Conservation (phyloP, 1,284 basidiomycete genomes). For the Pisolithus thermaeus region DNA sequence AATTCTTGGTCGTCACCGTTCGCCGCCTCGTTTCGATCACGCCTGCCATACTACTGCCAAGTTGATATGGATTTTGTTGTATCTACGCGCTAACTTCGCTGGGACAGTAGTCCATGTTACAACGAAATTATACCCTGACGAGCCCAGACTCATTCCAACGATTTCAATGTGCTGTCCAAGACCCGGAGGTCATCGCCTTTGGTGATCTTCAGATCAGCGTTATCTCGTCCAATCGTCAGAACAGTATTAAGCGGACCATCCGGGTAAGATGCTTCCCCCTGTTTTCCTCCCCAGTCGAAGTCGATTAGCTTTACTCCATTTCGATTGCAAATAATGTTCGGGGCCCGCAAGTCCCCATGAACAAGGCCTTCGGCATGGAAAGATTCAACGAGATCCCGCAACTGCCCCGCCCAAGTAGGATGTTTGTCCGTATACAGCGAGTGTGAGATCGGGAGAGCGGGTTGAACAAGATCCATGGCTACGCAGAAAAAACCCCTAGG, state of each 20-base stretch:
- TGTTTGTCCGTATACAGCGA: neutral
- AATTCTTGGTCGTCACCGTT: too few species aligned
- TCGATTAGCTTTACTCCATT: neutral
- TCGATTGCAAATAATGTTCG: neutral
- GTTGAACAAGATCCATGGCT: neutral
- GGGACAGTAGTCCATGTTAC: too few species aligned
- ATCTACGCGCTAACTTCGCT: too few species aligned
- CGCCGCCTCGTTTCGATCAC: too few species aligned
- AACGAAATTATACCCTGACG: too few species aligned
- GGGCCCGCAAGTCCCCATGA: neutral
- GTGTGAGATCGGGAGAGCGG: neutral
- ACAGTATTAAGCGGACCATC: neutral
- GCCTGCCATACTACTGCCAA: too few species aligned
- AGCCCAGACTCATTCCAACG: too few species aligned
- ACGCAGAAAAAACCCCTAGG: neutral
- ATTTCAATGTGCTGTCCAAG: conserved; percentile 3
- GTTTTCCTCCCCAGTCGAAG: neutral
- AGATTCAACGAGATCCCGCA: neutral
- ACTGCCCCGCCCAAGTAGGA: neutral
- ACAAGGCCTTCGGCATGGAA: neutral
- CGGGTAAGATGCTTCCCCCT: neutral
- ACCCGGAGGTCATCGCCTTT: neutral
- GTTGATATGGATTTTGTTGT: too few species aligned
- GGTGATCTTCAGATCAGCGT: neutral
- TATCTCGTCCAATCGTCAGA: neutral